Evolutionary conservation across 2,329 filamentous ascomycete genomes (phyloP), one percentile per base, ranked within the genome.

Genomic region (Alternaria metachromatica): DNA sequence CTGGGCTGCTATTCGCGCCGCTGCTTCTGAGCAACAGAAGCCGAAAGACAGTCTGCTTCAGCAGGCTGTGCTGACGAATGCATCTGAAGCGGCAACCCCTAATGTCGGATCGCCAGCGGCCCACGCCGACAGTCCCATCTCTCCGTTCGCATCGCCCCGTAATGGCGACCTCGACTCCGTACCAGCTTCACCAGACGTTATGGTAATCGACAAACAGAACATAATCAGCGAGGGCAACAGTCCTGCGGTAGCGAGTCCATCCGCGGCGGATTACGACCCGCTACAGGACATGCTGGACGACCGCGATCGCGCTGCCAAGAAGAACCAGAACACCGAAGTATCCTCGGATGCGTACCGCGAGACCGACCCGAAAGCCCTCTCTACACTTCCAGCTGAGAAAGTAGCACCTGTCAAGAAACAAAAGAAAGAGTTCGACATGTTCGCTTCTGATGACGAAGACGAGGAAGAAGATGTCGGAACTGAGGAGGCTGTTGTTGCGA

Each of bases 201-300:
- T 84, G 70, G 63, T 71, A 15, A 73, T 83, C 23, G 75, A 80
- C 26, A 81, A 83, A 57, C 80, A 82, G 53, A 80, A 78, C 56
- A 77, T 79, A 28, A 66, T 80, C 20, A 80, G 76, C 41, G 80
- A 80, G 46, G 72, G 26, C 64, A 75, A 63, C 62, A 75, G 63
- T 63, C 72, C 65, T 53, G 70, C 65, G 66, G 78, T 68, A 57
- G 90, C 96, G 72, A 93, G 91, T 7, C 92, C 92, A 6, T 97
- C 94, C n/a, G 94, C 94, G 49, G 94, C 93, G 63, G 93, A 97
- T 79, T 97, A 97, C 77, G 93, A 97, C 75, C 94, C 94, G 1
- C 96, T 90, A 2, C 85, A 90, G 70, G 94, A 97, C 76, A 96
- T 95, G 92, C 86, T 91, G 77, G 92, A 96, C 78, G 94, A 97